A percentile compares a stretch with the other conserved stretches of the same genome.
Evolutionary conservation across 371 early-diverging fungal genomes (phyloP).

Genomic region (Mortierella sp.): DNA sequence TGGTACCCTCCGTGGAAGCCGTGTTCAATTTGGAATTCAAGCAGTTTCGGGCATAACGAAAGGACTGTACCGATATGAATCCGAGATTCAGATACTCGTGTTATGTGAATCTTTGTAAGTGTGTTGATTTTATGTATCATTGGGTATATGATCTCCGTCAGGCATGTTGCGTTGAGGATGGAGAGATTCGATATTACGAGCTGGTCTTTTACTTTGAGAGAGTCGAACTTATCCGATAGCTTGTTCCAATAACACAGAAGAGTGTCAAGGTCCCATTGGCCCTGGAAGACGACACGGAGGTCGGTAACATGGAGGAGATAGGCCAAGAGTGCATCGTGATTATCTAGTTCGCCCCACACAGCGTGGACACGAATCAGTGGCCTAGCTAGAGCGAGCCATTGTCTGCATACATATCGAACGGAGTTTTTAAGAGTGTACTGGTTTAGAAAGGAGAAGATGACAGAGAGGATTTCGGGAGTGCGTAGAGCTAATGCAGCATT

Average conservation of each 20-base stretch:
- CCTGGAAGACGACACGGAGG: neutral
- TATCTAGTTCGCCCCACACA: neutral
- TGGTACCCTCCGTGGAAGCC: neutral
- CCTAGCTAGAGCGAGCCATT: neutral
- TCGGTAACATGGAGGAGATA: neutral
- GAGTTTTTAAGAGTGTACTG: neutral
- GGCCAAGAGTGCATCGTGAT: neutral
- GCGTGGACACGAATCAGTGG: neutral
- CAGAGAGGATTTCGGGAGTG: neutral
- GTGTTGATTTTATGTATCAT: constrained; percentile 7
- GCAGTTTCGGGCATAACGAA: constrained; percentile 1
- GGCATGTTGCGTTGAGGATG: neutral
- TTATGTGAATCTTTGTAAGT: constrained; percentile 12
- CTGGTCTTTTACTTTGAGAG: neutral
- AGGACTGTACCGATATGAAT: constrained; percentile 12
- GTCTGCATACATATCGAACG: neutral
- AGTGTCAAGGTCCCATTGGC: neutral
- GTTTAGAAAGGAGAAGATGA: neutral
- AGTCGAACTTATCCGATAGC: neutral
- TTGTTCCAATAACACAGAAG: neutral
- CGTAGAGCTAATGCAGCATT: neutral
- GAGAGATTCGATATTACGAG: constrained; percentile 5
- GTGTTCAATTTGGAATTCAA: neutral
- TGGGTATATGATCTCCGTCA: neutral
- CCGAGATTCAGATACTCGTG: neutral